These are phyloP conservation scores for Lupinus albus DNA, from an alignment of 306 rosid species.

Conservation along the genomic window DNA sequence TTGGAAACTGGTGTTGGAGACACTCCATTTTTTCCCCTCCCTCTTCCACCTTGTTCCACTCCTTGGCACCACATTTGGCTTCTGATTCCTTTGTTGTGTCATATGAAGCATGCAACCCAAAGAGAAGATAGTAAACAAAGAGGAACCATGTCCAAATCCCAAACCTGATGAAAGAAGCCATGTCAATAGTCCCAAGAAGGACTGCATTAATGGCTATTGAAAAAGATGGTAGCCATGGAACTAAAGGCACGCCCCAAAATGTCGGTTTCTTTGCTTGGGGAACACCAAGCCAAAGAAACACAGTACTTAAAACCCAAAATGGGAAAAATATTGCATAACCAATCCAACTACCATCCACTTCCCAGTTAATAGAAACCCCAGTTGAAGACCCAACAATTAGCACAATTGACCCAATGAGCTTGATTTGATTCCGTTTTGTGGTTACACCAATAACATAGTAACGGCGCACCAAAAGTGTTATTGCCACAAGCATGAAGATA, in stretches of 20 bases:
- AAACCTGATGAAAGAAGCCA: slow-evolving; percentile 50
- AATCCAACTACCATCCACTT: slow-evolving; percentile 40
- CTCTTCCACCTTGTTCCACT: slow-evolving; percentile 39
- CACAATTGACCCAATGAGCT: slow-evolving; percentile 48
- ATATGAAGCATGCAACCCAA: slow-evolving; percentile 53
- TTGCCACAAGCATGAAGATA: slow-evolving; percentile 77
- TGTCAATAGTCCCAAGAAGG: slow-evolving; percentile 79
- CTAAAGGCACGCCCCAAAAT: slow-evolving; percentile 79
- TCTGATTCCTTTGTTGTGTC: slow-evolving; percentile 43
- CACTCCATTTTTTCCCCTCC: background rate
- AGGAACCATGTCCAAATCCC: slow-evolving; percentile 41
- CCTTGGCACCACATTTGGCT: background rate
- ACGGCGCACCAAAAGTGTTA: slow-evolving; percentile 73
- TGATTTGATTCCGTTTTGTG: slow-evolving; percentile 32
- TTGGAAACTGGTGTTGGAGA: background rate
- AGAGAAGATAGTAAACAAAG: slow-evolving; percentile 39
- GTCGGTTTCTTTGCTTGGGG: slow-evolving; percentile 69
- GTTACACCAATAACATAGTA: slow-evolving; percentile 63
- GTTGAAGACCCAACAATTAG: slow-evolving; percentile 55
- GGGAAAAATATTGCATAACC: slow-evolving; percentile 51
- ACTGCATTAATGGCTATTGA: slow-evolving; percentile 72
- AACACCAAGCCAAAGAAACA: slow-evolving; percentile 49
- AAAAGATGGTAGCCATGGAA: slow-evolving; percentile 76
- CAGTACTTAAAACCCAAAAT: slow-evolving; percentile 58
- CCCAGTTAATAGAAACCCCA: slow-evolving; percentile 52